Conservation (phyloP, 176 grass and related monocot genomes). For the Aegilops sharonensis region DNA sequence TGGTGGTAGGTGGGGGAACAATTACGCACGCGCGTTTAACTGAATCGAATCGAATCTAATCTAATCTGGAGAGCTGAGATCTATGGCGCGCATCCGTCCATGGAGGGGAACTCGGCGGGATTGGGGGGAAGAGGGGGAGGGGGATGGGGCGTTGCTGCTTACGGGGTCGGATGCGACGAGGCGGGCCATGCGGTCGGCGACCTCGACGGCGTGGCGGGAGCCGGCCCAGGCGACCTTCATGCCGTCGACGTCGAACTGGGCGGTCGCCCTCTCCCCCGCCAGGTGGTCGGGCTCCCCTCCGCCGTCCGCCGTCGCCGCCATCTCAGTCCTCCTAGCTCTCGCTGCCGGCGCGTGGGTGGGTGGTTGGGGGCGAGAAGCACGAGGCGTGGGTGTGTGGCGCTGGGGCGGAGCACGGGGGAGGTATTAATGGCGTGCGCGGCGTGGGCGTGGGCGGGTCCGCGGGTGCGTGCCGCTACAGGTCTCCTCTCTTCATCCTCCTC, state of each 20-base stretch:
- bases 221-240: constrained; percentile 98
- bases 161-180: constrained; percentile 94
- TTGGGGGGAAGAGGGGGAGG: no score
- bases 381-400: no score
- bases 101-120: neutral
- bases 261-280: constrained; percentile 61
- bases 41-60: neutral
- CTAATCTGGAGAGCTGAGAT: neutral
- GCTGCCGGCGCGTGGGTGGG: no score
- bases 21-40: neutral
- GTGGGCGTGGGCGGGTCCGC: no score
- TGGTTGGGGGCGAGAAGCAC: no score
- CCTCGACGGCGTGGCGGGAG: constrained; percentile 74
- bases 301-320: neutral
- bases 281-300: constrained; percentile 53
- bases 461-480: no score
- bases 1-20: neutral
- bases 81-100: neutral
- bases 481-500: no score
- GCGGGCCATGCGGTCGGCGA: constrained; percentile 81
- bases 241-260: constrained; percentile 70
- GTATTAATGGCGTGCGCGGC: no score
- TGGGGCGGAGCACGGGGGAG: no score
- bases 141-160: neutral
- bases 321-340: no score